These are phyloP conservation scores for Filobasidium wieringae DNA, from an alignment of 768 basidiomycete genomes.

Conservation along the genomic window DNA sequence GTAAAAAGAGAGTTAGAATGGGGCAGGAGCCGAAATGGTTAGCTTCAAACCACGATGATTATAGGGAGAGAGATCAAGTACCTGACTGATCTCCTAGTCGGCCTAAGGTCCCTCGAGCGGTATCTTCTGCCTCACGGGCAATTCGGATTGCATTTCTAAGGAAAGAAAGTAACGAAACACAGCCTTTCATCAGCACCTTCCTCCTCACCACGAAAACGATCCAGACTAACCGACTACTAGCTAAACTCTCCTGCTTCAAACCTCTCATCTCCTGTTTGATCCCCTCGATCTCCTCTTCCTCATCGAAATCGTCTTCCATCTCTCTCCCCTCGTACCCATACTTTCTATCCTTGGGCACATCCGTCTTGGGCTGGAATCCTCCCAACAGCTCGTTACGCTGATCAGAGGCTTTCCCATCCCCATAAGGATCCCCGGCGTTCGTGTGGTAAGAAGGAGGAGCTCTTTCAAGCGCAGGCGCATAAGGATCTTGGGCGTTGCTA, in stretches of 20 bases:
- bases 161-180: background rate
- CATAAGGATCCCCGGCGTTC: constrained; percentile 27
- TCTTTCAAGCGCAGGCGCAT: constrained; percentile 2
- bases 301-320: constrained; percentile 49
- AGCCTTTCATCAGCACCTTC: background rate
- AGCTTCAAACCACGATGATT: background rate
- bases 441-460: background rate
- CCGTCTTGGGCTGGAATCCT: constrained; percentile 25
- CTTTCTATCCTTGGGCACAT: constrained; percentile 19
- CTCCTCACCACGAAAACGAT: background rate
- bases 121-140: constrained; percentile 94
- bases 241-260: constrained; percentile 82
- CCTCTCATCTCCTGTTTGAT: constrained; percentile 86
- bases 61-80: constrained; percentile 38
- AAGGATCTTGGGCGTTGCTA: constrained; percentile 1
- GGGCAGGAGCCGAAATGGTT: too few species aligned
- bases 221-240: constrained; percentile 51
- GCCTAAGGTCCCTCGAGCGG: constrained; percentile 67
- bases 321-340: constrained; percentile 37
- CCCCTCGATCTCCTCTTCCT: constrained; percentile 55
- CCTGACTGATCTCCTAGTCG: constrained; percentile 89
- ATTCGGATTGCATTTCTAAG: constrained; percentile 69
- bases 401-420: constrained; percentile 18
- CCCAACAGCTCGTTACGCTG: constrained; percentile 37
- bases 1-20: background rate